phyloP scores from a whole-genome alignment of 169 alveolate species.

The Plasmodium vivax region DNA sequence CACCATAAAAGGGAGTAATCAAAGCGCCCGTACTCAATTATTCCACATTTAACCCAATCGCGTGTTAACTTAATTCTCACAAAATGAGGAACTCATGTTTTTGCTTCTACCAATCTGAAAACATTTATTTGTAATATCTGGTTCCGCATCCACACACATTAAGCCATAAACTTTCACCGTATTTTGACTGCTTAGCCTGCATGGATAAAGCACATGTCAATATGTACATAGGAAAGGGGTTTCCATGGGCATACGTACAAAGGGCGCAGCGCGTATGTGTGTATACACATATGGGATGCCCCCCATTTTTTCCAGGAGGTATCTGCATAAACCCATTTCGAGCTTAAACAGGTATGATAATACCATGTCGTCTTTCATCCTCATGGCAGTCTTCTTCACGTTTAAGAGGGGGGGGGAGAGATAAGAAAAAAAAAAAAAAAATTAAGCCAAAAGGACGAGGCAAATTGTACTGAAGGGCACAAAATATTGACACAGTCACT shows the following conservation, averaged over 20 bases:
- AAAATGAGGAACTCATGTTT: background rate
- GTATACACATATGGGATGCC: background rate
- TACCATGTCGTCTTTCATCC: slow-evolving; percentile 31
- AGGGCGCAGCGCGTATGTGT: background rate
- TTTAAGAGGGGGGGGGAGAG: background rate
- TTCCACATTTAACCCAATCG: background rate
- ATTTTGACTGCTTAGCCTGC: slow-evolving; percentile 18
- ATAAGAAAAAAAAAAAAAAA: background rate
- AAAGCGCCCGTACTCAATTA: background rate
- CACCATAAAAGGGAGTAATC: background rate
- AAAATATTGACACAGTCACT: background rate
- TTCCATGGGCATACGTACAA: background rate
- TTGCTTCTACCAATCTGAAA: background rate
- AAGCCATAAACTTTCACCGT: slow-evolving; percentile 57
- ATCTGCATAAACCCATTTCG: background rate
- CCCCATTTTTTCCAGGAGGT: background rate
- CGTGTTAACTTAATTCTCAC: background rate
- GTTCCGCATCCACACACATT: slow-evolving; percentile 73
- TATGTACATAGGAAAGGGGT: background rate
- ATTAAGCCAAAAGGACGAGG: background rate
- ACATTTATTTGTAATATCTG: slow-evolving; percentile 56
- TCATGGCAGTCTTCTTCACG: slow-evolving; percentile 7
- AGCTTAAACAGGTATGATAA: background rate
- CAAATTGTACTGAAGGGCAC: background rate
- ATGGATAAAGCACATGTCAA: background rate